phyloP scores from a whole-genome alignment of 345 rosid species.

The Garcia nutans region DNA sequence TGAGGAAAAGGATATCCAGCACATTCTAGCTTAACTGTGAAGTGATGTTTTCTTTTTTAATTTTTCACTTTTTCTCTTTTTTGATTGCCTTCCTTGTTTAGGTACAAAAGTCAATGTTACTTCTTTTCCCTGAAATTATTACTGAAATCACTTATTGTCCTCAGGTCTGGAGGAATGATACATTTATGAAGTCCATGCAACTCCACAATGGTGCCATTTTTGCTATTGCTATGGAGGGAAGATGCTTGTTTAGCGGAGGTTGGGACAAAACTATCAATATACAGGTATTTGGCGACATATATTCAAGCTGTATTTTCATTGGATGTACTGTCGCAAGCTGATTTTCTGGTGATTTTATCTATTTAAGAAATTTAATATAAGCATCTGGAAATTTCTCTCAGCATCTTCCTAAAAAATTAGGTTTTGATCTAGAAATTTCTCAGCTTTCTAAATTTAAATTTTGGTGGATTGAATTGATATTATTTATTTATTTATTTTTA shows the following conservation, averaged over 20 bases:
- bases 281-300: slow-evolving; percentile 45
- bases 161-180: slow-evolving; percentile 81
- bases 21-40: background rate
- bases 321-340: background rate
- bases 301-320: background rate
- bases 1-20: background rate
- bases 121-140: background rate
- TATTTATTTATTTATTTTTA: background rate
- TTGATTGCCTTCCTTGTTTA: background rate
- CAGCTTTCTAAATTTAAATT: background rate
- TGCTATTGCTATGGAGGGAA: slow-evolving; percentile 49
- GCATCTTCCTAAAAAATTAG: no score
- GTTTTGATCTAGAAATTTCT: background rate
- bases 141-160: slow-evolving; percentile 1
- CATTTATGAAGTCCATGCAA: slow-evolving; percentile 48
- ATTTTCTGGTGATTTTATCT: background rate
- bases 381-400: slow-evolving; percentile 5
- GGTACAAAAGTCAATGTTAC: background rate
- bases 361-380: background rate
- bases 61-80: background rate
- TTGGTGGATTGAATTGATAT: background rate
- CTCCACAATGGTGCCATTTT: slow-evolving; percentile 65
- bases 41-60: slow-evolving; percentile 1
- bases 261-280: slow-evolving; percentile 75
- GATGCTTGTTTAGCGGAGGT: slow-evolving; percentile 75